Percentiles rank a stretch among this genome's conserved stretches.
These are phyloP conservation scores for Pseudogymnoascus sp. DNA, from an alignment of 2,329 filamentous ascomycete species.

Conservation along the genomic window DNA sequence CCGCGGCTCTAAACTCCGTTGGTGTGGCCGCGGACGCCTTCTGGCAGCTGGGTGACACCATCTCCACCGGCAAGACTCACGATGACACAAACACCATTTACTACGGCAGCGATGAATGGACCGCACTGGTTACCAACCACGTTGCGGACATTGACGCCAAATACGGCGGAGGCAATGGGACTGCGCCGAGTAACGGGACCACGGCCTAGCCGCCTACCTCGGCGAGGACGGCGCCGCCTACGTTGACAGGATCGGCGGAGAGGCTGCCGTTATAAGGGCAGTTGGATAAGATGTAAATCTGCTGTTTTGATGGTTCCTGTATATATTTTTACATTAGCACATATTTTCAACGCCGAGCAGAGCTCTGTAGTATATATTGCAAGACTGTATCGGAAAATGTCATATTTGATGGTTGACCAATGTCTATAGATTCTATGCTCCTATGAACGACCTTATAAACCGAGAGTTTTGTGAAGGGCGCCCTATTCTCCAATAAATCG, in stretches of 20 bases:
- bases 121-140: slow-evolving; percentile 8
- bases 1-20: slow-evolving; percentile 16
- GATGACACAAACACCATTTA: slow-evolving; percentile 25
- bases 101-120: slow-evolving; percentile 23
- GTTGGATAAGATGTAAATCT: background rate
- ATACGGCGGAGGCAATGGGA: background rate
- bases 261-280: background rate
- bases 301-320: background rate
- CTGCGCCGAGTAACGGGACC: background rate
- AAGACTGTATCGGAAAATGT: background rate
- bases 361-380: background rate
- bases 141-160: background rate
- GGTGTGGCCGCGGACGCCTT: slow-evolving; percentile 25
- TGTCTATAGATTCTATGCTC: background rate
- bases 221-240: background rate
- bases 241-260: background rate
- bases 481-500: background rate
- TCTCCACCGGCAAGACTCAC: slow-evolving; percentile 19
- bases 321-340: background rate
- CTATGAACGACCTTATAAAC: background rate
- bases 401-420: background rate
- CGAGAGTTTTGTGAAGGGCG: background rate
- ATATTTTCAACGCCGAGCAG: background rate
- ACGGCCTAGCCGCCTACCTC: background rate
- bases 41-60: slow-evolving; percentile 27